These are phyloP conservation scores for Leccinum uliginosum DNA, from an alignment of 768 basidiomycete genomes.

Conservation along the genomic window DNA sequence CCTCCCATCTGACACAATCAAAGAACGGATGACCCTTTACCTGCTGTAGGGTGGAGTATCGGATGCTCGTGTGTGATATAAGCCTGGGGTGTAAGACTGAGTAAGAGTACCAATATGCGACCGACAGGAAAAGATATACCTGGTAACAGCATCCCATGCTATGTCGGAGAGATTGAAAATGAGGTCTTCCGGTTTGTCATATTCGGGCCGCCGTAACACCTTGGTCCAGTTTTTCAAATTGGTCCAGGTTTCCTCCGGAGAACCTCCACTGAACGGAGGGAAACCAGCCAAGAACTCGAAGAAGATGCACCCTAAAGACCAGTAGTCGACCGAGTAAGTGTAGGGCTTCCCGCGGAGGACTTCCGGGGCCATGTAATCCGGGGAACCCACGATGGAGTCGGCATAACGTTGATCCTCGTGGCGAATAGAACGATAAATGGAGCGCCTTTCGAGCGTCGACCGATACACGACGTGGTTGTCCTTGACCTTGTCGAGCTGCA, in stretches of 20 bases:
- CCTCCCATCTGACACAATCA: constrained; percentile 66
- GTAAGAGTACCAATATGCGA: neutral
- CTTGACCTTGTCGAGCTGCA: constrained; percentile 92
- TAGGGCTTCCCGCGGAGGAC: constrained; percentile 94
- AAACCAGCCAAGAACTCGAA: constrained; percentile 98
- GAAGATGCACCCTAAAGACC: constrained; percentile 97
- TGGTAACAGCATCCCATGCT: constrained; percentile 91
- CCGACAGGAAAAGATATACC: constrained; percentile 41
- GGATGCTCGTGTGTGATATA: constrained; percentile 81
- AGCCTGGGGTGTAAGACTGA: constrained; percentile 43
- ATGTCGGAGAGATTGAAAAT: constrained; percentile 93
- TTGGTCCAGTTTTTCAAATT: constrained; percentile 98
- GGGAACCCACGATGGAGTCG: constrained; percentile 95
- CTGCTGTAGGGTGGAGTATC: constrained; percentile 70
- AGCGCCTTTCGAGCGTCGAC: constrained; percentile 90
- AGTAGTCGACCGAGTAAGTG: constrained; percentile 94
- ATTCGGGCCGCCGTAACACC: constrained; percentile 87
- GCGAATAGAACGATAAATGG: constrained; percentile 89
- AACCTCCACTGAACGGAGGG: constrained; percentile 95
- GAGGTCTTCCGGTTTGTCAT: constrained; percentile 92
- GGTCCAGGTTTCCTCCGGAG: constrained; percentile 97
- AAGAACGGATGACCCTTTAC: constrained; percentile 85
- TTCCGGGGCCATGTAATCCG: constrained; percentile 97
- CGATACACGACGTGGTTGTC: constrained; percentile 86
- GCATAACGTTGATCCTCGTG: constrained; percentile 90